These are phyloP conservation scores for Diplodia corticola DNA, from an alignment of 2,329 filamentous ascomycete species.

Conservation along the genomic window DNA sequence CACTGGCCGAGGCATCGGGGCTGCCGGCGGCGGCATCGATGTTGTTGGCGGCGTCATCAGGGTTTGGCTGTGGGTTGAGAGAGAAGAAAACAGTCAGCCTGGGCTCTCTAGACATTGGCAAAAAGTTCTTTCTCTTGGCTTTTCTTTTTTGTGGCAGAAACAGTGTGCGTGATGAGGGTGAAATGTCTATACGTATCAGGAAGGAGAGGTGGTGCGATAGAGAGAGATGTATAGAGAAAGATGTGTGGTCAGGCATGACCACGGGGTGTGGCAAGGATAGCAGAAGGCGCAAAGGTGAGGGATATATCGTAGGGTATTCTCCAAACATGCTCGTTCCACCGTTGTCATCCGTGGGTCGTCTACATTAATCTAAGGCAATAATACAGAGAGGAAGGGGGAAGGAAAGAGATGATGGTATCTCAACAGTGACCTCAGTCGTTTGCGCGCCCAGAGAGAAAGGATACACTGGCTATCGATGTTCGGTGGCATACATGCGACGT, in stretches of 20 bases:
- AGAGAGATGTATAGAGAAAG: not conserved
- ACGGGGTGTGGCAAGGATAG: conserved; percentile 9
- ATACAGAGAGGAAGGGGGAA: conserved; percentile 23
- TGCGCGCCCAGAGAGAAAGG: conserved; percentile 7
- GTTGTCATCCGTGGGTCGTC: conserved; percentile 8
- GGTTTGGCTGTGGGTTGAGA: conserved; percentile 25
- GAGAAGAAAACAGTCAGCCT: conserved; percentile 25
- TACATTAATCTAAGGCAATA: conserved; percentile 24
- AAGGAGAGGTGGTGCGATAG: not conserved
- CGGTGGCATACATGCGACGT: conserved; percentile 22
- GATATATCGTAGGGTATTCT: conserved; percentile 20
- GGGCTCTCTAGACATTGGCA: conserved; percentile 26
- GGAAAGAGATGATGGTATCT: conserved; percentile 14
- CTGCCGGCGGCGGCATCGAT: conserved; percentile 2
- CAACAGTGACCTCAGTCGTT: conserved; percentile 18
- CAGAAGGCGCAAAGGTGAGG: conserved; percentile 13
- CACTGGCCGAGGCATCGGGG: conserved; percentile 46
- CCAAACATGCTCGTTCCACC: conserved; percentile 9
- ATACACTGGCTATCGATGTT: conserved; percentile 18
- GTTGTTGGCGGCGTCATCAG: not conserved
- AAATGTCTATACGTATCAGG: conserved; percentile 27
- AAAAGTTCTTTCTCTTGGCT: conserved; percentile 32
- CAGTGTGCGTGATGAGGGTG: conserved; percentile 35
- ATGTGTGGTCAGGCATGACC: not conserved
- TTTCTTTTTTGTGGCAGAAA: conserved; percentile 29